Evolutionary conservation across 495 filamentous ascomycete species (phyloP), one percentile per base, ranked within the genome.

Genomic region (Tetracladium marchalianum): DNA sequence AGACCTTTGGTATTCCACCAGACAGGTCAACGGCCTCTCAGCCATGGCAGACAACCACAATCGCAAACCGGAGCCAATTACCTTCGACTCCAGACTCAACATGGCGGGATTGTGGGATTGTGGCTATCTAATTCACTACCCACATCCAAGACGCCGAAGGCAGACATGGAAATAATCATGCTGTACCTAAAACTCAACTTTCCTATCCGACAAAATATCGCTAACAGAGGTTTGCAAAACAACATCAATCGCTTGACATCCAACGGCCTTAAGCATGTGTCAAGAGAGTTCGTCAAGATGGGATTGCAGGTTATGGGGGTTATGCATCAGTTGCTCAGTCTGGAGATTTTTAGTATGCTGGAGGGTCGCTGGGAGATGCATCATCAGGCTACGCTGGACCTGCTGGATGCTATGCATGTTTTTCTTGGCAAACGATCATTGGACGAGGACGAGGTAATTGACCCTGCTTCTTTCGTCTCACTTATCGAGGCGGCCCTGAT

Each of bases 21-120:
- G n/a, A n/a, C n/a, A n/a, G n/a, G n/a, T n/a, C n/a, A n/a, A n/a
- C n/a, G n/a, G n/a, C n/a, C n/a, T n/a, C n/a, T n/a, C n/a, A n/a
- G n/a, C n/a, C n/a, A n/a, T n/a, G n/a, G n/a, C n/a, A n/a, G n/a
- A n/a, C n/a, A n/a, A n/a, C n/a, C n/a, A n/a, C n/a, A n/a, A n/a
- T n/a, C n/a, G n/a, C n/a, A n/a, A n/a, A n/a, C n/a, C n/a, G n/a
- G n/a, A n/a, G 13, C 38, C 13, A 40, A 40, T 27, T 7, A 27
- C 7, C 7, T 7, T 3, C 22, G 7, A 3, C 22, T 4, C 41
- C 27, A 31, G 18, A 43, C n/a, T 31, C 41, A 31, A 43, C 31
- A 34, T 43, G 41, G 41, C 31, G 41, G 41, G 41, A 43, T 34
- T 5, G 41, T 43, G 41, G 41, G 7, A 31, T 43, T 2, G 24